Evolutionary conservation across 768 basidiomycete species (phyloP).

Genomic region (Naganishia kalamii): DNA sequence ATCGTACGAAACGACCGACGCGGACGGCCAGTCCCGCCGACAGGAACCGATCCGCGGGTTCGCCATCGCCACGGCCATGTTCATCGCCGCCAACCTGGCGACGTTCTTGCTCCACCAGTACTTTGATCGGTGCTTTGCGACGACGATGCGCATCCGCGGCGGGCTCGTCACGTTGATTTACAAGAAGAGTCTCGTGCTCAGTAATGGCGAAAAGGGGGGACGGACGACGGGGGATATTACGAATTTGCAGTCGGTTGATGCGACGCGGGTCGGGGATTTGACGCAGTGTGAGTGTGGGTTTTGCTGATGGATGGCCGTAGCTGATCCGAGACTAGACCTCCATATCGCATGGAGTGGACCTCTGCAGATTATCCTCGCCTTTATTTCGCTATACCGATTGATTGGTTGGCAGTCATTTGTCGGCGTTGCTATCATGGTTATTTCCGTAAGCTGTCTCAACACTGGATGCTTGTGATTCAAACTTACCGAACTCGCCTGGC

Average conservation of each 20-base stretch:
- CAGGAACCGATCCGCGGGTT: conserved; percentile 62
- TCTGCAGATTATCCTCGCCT: conserved; percentile 77
- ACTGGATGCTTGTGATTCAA: no score
- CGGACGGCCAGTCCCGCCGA: conserved; percentile 35
- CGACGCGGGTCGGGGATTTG: conserved; percentile 43
- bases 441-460: conserved; percentile 34
- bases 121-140: conserved; percentile 62
- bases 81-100: conserved; percentile 67
- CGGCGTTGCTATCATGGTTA: conserved; percentile 78
- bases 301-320: background rate
- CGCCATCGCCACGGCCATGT: conserved; percentile 70
- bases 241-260: conserved; percentile 76
- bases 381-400: conserved; percentile 79
- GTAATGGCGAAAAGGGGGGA: conserved; percentile 68
- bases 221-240: conserved; percentile 86
- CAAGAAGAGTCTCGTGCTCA: conserved; percentile 74
- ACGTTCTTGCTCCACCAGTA: conserved; percentile 81
- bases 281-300: conserved; percentile 30
- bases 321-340: conserved; percentile 47
- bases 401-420: conserved; percentile 88
- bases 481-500: no score
- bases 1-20: conserved; percentile 54
- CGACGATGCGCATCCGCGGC: conserved; percentile 77
- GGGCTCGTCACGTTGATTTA: conserved; percentile 82
- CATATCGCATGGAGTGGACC: conserved; percentile 80